Evolutionary conservation across 108 stramenopile genomes (phyloP), one percentile per base, ranked within the genome.

Genomic region (Nitzschia inconspicua): DNA sequence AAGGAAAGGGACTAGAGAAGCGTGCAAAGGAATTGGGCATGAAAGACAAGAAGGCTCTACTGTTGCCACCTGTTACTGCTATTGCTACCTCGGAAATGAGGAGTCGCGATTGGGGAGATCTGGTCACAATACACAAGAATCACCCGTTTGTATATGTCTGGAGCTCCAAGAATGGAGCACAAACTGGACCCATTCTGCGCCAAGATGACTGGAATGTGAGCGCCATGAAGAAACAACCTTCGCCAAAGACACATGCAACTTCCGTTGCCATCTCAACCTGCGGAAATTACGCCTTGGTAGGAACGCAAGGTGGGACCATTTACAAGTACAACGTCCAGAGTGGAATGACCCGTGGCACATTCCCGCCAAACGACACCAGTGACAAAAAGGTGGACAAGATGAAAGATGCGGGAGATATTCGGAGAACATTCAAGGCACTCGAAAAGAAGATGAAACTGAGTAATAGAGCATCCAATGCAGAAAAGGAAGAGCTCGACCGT

Each of bases 281-380:
- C 49, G 90, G 90, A 2, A 86, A 95, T 78, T 97, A 85, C 69
- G 93, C 87, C 2, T 55, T 97, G 11, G 95, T 99, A 24, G 98
- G 97, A 35, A 95, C 94, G n/a, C 54, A 76, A 41, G 94, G 91
- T 16, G 98, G 98, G 50, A 64, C 65, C 18, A 78, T 99, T 6
- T 95, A 91, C 83, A 88, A 87, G 73, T 99, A 97, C 78, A 97
- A 97, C 64, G 63, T 97, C 25, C 96, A 99, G 64, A 91, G 85
- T 64, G 97, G 95, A 18, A 73, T 78, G 19, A 74, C 89, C 3
- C 78, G 95, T 1, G 95, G 95, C n/a, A 69, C 79, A 7, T 97
- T 70, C 57, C 96, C 96, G 2, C 61, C 76, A 22, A 47, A 36
- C 18, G 61, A 64, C 11, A 52, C 44, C 8, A 30, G n/a, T 26